phyloP scores from a whole-genome alignment of 2,329 filamentous ascomycete genomes.

The Fusarium nurragi region DNA sequence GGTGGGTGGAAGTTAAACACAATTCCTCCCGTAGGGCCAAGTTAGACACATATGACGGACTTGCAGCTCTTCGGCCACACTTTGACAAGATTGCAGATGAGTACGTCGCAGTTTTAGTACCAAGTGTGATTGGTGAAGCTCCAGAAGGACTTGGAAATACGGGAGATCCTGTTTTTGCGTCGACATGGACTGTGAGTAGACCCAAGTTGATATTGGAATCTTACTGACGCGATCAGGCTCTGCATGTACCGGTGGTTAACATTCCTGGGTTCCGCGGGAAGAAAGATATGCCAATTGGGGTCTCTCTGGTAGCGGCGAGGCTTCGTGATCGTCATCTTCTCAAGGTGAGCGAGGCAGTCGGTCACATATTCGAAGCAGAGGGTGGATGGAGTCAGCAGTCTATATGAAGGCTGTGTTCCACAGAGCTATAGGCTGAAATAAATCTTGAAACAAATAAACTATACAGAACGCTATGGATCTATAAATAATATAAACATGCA shows the following conservation, averaged over 20 bases:
- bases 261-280: constrained; percentile 68
- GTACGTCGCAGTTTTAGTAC: constrained; percentile 66
- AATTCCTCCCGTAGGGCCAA: constrained; percentile 57
- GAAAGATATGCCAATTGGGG: constrained; percentile 63
- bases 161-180: constrained; percentile 62
- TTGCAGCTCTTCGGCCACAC: constrained; percentile 62
- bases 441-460: not conserved
- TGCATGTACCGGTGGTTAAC: constrained; percentile 71
- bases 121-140: constrained; percentile 68
- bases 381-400: constrained; percentile 34
- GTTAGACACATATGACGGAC: constrained; percentile 62
- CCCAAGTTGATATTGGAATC: constrained; percentile 44
- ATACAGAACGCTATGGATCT: not conserved
- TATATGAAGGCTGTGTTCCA: too few relatives aligned
- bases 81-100: constrained; percentile 61
- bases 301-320: constrained; percentile 60
- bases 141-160: constrained; percentile 62
- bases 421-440: not conserved
- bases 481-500: not conserved
- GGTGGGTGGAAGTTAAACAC: constrained; percentile 60
- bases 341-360: constrained; percentile 50
- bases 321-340: constrained; percentile 58
- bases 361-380: constrained; percentile 46
- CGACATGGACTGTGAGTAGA: constrained; percentile 61
- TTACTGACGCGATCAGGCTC: constrained; percentile 41